Evolutionary conservation across 2,329 filamentous ascomycete species (phyloP).

Genomic region (Thielaviopsis populi): DNA sequence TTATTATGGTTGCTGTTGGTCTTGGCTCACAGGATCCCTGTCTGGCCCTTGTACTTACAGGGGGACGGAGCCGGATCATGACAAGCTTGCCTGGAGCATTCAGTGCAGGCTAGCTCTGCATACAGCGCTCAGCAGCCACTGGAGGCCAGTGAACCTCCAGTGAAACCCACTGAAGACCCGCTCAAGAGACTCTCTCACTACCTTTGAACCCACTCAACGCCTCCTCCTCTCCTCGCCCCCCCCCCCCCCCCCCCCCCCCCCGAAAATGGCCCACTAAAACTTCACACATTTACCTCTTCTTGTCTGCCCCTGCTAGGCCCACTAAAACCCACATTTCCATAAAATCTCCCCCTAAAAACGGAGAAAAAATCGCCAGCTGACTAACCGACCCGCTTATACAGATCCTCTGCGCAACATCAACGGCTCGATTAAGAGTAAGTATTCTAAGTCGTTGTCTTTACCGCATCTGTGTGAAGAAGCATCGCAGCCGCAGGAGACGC

Average conservation of each 20-base stretch:
- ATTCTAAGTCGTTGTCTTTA: conserved; percentile 8
- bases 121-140: too few species aligned
- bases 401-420: conserved; percentile 15
- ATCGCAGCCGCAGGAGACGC: not conserved
- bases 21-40: not conserved
- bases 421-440: conserved; percentile 15
- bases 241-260: not conserved
- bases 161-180: too few species aligned
- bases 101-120: too few species aligned
- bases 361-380: conserved; percentile 11
- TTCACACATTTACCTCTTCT: not conserved
- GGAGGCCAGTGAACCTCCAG: too few species aligned
- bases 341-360: conserved; percentile 1
- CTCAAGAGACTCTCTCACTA: not conserved
- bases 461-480: not conserved
- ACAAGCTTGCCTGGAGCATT: too few species aligned
- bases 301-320: not conserved
- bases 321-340: conserved; percentile 4
- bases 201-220: not conserved
- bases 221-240: not conserved
- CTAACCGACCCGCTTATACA: conserved; percentile 15
- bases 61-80: too few species aligned
- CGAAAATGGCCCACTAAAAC: not conserved
- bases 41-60: not conserved
- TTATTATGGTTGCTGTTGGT: not conserved